Base-by-base conservation (phyloP, 2,329 filamentous ascomycete genomes). In the Incumbomyces lentus region DNA sequence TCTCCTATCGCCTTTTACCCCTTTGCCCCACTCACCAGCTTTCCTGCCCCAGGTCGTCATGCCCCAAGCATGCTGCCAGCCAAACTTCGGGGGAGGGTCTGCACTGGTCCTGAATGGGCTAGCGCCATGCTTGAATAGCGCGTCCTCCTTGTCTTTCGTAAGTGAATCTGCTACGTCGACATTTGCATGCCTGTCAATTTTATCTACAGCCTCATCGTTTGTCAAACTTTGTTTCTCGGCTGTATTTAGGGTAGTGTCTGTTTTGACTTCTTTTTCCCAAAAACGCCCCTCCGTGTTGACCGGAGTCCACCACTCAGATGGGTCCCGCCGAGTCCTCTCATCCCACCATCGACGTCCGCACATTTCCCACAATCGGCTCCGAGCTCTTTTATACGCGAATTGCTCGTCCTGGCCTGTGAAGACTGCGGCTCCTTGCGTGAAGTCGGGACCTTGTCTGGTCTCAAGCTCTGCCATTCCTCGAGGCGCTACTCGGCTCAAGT, bases 381-480 rank as follows among this genome's bases (percentile, higher is more conserved):
- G 72, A 1, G 85, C 86, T 18, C 86, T 73, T 63, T 86, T 86
- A 56, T 87, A 89, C 0, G 85, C 85, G 60, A 92, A 92, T 11
- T 78, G 72, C 62, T 90, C 85, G 61, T 90, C 86, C 60, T 89
- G 83, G 11, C 86, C 86, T 0, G 82, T 89, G 57, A 90, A 84
- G 0, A 76, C 78, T 10, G 72, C 68, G 0, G 81, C 74, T 2
- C 42, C 42, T 52, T 81, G 79, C 41, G 71, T 75, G 58, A 90
- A 92, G 58, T 90, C 75, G 0, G 68, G 69, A 1, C 62, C 58
- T 31, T 48, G 38, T 12, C 49, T 37, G 6, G 40, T 22, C 39
- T 49, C 41, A 14, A 36, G 16, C 37, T 47, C 48, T 6, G 35
- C 41, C 33, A 51, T 39, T 19, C 43, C 50, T 3, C n/a, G 8